Percentiles rank a stretch among this genome's conserved stretches.
phyloP scores from a whole-genome alignment of 2,329 filamentous ascomycete genomes.

The Pleoardoris graminearum region DNA sequence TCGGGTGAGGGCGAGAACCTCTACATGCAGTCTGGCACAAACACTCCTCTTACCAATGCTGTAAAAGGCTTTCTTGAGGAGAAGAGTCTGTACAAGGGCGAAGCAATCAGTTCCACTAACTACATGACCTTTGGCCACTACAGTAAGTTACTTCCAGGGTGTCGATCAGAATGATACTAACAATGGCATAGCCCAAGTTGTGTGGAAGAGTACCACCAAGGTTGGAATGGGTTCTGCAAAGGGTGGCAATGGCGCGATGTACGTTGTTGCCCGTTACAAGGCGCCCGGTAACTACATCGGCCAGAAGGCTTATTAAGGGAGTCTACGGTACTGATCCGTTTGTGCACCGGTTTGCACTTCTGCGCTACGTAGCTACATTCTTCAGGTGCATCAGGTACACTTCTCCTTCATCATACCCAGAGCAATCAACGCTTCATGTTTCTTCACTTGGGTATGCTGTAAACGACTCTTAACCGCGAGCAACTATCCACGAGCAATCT shows the following conservation, averaged over 20 bases:
- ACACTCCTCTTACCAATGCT: slow-evolving; percentile 3
- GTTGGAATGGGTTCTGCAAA: slow-evolving; percentile 3
- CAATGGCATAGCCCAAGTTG: background rate
- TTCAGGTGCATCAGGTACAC: background rate
- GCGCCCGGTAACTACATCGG: slow-evolving; percentile 3
- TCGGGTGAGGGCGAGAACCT: slow-evolving; percentile 8
- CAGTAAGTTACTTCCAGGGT: background rate
- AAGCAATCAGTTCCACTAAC: slow-evolving; percentile 4
- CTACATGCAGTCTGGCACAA: slow-evolving; percentile 1
- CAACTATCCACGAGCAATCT: background rate
- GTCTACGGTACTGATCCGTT: background rate
- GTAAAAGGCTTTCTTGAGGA: slow-evolving; percentile 2
- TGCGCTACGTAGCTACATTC: background rate
- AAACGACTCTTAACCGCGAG: background rate
- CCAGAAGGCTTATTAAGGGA: slow-evolving; percentile 4
- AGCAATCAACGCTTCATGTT: slow-evolving; percentile 1
- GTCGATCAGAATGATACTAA: background rate
- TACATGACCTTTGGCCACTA: slow-evolving; percentile 8
- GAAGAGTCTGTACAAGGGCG: slow-evolving; percentile 5
- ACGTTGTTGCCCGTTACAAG: slow-evolving; percentile 6
- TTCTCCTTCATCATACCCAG: background rate
- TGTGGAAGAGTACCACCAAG: slow-evolving; percentile 8
- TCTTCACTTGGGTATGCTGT: too few species aligned
- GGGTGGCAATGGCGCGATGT: background rate
- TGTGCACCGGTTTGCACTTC: background rate